These are phyloP conservation scores for Fraxinus floribunda DNA, from an alignment of 305 asterid species.

Conservation along the genomic window DNA sequence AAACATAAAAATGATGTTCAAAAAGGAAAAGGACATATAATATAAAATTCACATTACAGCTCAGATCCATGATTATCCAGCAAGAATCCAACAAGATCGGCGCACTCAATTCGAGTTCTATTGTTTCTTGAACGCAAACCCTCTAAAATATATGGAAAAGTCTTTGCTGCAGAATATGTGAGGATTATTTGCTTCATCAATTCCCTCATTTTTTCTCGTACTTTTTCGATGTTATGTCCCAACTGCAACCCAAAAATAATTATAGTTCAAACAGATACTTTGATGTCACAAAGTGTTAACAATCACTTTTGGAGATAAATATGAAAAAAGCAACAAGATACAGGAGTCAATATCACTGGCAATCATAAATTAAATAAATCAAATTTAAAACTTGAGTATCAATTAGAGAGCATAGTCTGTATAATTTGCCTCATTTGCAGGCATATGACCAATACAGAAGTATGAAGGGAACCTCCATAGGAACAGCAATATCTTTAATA, in stretches of 20 bases:
- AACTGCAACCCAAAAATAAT: constrained; percentile 54
- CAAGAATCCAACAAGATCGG: constrained; percentile 88
- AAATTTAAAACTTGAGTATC: neutral
- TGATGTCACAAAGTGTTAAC: neutral
- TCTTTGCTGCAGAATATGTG: constrained; percentile 78
- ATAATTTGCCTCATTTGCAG: neutral
- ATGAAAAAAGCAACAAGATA: neutral
- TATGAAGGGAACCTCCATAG: constrained; percentile 9
- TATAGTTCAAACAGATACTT: neutral
- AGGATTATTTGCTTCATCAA: constrained; percentile 75
- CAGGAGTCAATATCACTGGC: neutral
- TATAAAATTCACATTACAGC: constrained; percentile 37
- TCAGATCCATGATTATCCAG: constrained; percentile 86
- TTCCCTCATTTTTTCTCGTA: constrained; percentile 93
- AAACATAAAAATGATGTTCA: neutral
- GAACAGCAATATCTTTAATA: constrained; percentile 23
- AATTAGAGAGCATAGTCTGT: neutral
- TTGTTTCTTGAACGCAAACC: constrained; percentile 95
- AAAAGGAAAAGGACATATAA: neutral
- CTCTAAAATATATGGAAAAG: constrained; percentile 92
- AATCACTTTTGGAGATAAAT: constrained; percentile 7
- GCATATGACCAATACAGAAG: constrained; percentile 6
- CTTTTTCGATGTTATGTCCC: constrained; percentile 91
- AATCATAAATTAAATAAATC: neutral
- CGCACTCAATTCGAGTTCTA: constrained; percentile 90